phyloP scores from a whole-genome alignment of 1,139 yeast genomes.

The Eremothecium cymbalariae region DNA sequence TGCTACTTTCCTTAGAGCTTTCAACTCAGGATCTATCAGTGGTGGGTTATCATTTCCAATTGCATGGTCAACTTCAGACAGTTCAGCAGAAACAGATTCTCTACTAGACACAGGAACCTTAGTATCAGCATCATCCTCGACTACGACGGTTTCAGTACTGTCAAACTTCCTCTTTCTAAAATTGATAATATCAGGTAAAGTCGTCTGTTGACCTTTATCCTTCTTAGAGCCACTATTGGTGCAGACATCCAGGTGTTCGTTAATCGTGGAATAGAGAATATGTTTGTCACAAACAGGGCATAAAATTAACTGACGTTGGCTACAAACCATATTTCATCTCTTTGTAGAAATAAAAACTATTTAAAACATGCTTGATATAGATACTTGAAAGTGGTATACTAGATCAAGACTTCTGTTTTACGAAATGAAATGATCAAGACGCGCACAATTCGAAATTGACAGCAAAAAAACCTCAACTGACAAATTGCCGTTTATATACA shows the following conservation, averaged over 20 bases:
- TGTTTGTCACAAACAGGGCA: slow-evolving; percentile 29
- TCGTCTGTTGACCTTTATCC: neutral
- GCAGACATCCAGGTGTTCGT: slow-evolving; percentile 27
- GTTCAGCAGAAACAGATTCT: neutral
- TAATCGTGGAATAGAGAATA: slow-evolving; percentile 22
- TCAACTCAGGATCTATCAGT: slow-evolving; percentile 26
- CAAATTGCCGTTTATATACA: neutral
- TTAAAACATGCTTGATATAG: no score
- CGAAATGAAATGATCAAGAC: no score
- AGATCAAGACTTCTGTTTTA: no score
- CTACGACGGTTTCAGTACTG: no score
- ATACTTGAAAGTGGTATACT: no score
- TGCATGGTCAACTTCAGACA: neutral
- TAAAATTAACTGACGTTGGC: slow-evolving; percentile 25
- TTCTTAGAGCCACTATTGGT: slow-evolving; percentile 9
- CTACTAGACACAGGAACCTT: no score
- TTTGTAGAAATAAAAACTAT: no score
- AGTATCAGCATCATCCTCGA: neutral
- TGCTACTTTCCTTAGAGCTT: slow-evolving; percentile 39
- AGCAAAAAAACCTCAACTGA: neutral
- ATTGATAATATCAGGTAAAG: neutral
- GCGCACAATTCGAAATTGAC: neutral
- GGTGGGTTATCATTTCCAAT: neutral
- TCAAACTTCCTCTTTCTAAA: slow-evolving; percentile 1
- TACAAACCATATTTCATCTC: no score